phyloP scores from a whole-genome alignment of 139 green algal genomes.

The Chlorella ohadii region DNA sequence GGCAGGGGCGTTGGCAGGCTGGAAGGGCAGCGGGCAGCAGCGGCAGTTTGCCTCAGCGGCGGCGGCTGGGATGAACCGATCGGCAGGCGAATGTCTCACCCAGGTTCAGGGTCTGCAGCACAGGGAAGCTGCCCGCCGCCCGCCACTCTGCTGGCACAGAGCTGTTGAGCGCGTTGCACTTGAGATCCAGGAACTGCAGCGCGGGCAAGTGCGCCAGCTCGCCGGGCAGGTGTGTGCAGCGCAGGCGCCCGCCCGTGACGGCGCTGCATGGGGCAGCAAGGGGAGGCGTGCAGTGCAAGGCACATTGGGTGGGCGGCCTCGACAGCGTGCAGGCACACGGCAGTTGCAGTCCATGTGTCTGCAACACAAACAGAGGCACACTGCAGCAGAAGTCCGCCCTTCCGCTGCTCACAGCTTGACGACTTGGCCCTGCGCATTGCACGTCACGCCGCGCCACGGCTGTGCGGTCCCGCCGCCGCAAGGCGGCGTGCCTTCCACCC shows the following conservation, averaged over 20 bases:
- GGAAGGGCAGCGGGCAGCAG: no score
- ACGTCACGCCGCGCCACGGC: background rate
- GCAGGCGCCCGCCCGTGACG: background rate
- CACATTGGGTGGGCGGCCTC: no score
- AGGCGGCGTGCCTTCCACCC: background rate
- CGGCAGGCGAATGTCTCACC: no score
- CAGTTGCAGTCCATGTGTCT: background rate
- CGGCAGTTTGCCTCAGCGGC: no score
- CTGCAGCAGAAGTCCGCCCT: no score
- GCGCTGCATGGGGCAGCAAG: background rate
- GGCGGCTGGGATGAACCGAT: no score
- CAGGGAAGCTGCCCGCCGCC: background rate
- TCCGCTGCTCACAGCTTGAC: background rate
- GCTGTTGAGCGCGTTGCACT: background rate
- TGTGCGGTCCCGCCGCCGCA: background rate
- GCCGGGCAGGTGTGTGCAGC: background rate
- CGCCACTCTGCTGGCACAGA: background rate
- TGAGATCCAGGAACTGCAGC: background rate
- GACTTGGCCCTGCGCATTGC: background rate
- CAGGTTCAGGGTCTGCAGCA: background rate
- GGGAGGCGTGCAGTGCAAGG: no score
- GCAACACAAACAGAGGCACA: no score
- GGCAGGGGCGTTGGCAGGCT: no score
- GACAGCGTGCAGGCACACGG: background rate
- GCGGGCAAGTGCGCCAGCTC: background rate